phyloP scores from a whole-genome alignment of 2,329 filamentous ascomycete genomes.

The Colletotrichum sp. region DNA sequence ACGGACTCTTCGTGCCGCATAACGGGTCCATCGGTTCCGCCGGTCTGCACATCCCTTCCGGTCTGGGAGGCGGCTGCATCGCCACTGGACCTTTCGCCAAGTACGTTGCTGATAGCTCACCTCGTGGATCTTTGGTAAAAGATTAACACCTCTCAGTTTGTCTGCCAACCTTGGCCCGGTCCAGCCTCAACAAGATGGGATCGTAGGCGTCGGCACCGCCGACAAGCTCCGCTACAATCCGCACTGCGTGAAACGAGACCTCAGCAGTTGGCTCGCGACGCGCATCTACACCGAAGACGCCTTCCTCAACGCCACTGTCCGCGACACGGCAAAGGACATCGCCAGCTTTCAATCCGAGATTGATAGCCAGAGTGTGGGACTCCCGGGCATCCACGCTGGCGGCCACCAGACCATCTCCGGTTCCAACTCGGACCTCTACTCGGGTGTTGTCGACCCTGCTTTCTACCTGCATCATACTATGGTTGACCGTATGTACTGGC shows the following conservation, averaged over 20 bases:
- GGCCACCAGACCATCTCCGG: constrained; percentile 27
- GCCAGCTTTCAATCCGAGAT: constrained; percentile 40
- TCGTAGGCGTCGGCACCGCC: neutral
- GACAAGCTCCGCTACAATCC: constrained; percentile 27
- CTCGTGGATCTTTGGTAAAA: fast-evolving
- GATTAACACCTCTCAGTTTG: neutral
- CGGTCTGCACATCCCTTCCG: constrained; percentile 31
- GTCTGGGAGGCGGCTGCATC: constrained; percentile 38
- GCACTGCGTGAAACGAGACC: constrained; percentile 31
- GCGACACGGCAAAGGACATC: constrained; percentile 27
- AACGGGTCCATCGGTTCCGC: constrained; percentile 23
- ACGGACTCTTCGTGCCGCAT: constrained; percentile 35
- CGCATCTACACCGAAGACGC: constrained; percentile 22
- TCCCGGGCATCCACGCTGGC: constrained; percentile 27
- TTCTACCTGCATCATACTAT: neutral
- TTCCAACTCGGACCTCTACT: constrained; percentile 43
- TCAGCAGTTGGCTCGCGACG: constrained; percentile 23
- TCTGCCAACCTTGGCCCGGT: constrained; percentile 33
- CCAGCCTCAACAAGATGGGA: constrained; percentile 15
- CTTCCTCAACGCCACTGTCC: constrained; percentile 26
- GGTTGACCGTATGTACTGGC: neutral
- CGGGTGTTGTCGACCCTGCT: constrained; percentile 32
- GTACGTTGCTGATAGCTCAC: neutral
- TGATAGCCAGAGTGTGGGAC: constrained; percentile 33
- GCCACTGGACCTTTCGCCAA: constrained; percentile 32